Evolutionary conservation across 2,329 filamentous ascomycete species (phyloP).

Genomic region (Tolypocladium cylindrosporum): DNA sequence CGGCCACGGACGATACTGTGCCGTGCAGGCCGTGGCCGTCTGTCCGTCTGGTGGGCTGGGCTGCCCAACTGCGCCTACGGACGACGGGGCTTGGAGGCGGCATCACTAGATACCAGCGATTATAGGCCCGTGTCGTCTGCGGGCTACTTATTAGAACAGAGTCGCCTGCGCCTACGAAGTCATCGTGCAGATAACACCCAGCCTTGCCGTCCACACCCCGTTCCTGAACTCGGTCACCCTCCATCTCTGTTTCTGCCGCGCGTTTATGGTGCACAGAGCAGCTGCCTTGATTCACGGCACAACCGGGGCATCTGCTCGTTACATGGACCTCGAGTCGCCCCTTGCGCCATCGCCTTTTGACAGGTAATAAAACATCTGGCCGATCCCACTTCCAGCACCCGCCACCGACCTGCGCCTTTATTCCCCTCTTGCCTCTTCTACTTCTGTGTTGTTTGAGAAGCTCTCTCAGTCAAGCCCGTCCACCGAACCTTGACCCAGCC

Average conservation of each 20-base stretch:
- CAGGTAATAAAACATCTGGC: not conserved
- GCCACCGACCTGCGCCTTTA: not conserved
- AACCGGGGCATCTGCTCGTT: not conserved
- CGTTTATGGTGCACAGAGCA: not conserved
- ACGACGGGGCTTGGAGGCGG: not conserved
- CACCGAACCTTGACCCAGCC: not conserved
- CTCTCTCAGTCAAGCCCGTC: not conserved
- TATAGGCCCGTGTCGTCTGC: not conserved
- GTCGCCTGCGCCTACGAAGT: not conserved
- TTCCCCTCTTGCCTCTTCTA: not conserved
- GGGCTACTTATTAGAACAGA: not conserved
- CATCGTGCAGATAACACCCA: not conserved
- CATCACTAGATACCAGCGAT: not conserved
- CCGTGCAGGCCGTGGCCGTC: not conserved
- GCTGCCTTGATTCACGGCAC: not conserved
- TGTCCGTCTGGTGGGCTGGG: not conserved
- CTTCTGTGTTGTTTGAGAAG: not conserved
- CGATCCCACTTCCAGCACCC: not conserved
- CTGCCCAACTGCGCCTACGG: not conserved
- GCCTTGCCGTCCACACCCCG: not conserved
- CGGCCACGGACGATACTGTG: not conserved
- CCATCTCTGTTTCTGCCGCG: too few species aligned
- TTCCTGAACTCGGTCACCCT: not conserved
- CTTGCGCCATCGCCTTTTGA: not conserved
- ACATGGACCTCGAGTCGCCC: not conserved